Evolutionary conservation across 495 filamentous ascomycete species (phyloP), one percentile per base, ranked within the genome.

Genomic region (Talaromyces adpressus): DNA sequence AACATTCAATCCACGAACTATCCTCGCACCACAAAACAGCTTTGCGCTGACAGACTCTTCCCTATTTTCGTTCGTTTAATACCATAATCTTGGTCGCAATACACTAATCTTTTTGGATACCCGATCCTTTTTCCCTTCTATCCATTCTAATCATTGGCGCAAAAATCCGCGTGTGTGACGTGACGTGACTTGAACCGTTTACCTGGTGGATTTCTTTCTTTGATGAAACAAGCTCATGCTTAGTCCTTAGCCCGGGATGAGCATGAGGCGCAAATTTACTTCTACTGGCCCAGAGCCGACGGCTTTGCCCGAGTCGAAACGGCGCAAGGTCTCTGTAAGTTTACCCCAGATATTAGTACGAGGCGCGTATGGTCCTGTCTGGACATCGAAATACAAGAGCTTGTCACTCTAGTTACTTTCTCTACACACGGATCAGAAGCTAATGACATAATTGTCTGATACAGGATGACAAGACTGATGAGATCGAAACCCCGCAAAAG

Each of bases 241-340:
- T 62, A 20, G 8, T 52, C 47, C 34, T 57, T 29, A 7, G 29
- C 39, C 29, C 25, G 61, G 34, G 27, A 90, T 90, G 87, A 87
- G 86, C 62, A 81, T 82, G 63, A 92, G 91, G 79, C 84, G 89
- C 60, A 90, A 89, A 71, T 82, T 81, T 25, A 66, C 77, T 22
- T 69, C 67, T 49, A 71, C 73, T 61, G 71, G 72, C 58, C 71
- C 77, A 49, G 78, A 76, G 56, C 54, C 62, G 39, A 69, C 66
- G 51, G 47, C 66, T n/a, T 36, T 36, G 63, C 83, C 85, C 65
- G 82, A 82, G 67, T 74, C 82, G 52, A 91, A 91, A 79, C 78
- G 84, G 61, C 80, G 80, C 66, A 87, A 82, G 65, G 62, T 81
- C 23, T 77, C 80, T 68, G 84, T 87, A 79, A 77, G 84, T 83